Conservation (phyloP, 345 rosid genomes). For the Brassica incana region DNA sequence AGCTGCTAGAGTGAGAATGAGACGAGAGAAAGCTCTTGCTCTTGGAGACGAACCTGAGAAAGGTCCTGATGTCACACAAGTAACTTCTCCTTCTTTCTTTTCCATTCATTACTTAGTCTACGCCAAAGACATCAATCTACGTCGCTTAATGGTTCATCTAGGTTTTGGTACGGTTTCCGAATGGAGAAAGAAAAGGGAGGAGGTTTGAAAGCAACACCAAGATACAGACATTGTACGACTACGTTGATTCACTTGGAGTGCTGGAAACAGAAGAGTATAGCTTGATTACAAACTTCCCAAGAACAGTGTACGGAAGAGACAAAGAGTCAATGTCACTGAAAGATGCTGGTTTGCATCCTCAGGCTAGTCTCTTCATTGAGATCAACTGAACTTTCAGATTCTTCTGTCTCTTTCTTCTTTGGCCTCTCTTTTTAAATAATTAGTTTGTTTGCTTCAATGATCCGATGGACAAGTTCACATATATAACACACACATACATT, state of each 20-base stretch:
- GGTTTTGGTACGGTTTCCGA: constrained; percentile 91
- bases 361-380: constrained; percentile 98
- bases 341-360: constrained; percentile 98
- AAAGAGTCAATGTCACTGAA: constrained; percentile 61
- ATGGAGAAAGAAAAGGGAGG: constrained; percentile 93
- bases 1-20: constrained; percentile 71
- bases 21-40: constrained; percentile 82
- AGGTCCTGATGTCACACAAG: constrained; percentile 83
- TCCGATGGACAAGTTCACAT: constrained; percentile 15
- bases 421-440: constrained; percentile 3
- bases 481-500: constrained; percentile 7
- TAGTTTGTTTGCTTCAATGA: constrained; percentile 26
- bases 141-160: constrained; percentile 14
- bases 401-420: constrained; percentile 6
- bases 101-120: not conserved
- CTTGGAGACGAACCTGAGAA: constrained; percentile 91
- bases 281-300: constrained; percentile 90
- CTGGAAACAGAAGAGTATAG: constrained; percentile 70
- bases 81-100: constrained; percentile 37
- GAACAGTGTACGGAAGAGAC: constrained; percentile 66
- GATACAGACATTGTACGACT: constrained; percentile 71
- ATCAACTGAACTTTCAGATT: constrained; percentile 44
- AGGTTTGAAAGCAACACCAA: constrained; percentile 64
- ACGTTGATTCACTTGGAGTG: constrained; percentile 88
- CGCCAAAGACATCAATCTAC: not conserved